Conservation (phyloP, 208 protist genomes). For the Crithidia sp. region DNA sequence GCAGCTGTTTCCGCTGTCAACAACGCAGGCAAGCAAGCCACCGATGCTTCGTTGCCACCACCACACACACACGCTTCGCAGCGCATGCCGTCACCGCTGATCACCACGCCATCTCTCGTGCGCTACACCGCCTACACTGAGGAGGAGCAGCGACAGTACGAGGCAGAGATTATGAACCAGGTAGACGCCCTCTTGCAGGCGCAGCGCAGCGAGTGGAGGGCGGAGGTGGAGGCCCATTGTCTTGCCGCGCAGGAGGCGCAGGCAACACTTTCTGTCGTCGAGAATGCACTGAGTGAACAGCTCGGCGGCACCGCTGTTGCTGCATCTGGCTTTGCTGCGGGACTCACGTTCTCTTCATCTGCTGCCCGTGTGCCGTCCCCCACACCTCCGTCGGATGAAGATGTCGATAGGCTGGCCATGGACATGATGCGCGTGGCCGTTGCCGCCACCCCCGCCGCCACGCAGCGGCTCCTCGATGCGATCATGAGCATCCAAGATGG, state of each 20-base stretch:
- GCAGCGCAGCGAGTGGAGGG: constrained; percentile 25
- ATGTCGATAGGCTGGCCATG: constrained; percentile 8
- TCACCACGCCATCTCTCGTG: neutral
- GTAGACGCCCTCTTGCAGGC: constrained; percentile 31
- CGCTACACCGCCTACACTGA: neutral
- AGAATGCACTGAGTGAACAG: constrained; percentile 17
- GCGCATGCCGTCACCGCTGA: neutral
- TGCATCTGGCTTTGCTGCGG: neutral
- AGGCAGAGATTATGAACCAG: constrained; percentile 27
- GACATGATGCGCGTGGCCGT: constrained; percentile 23
- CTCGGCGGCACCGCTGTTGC: constrained; percentile 1
- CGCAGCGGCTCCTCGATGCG: constrained; percentile 18
- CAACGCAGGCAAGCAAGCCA: too few relatives aligned
- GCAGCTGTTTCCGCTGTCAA: too few relatives aligned
- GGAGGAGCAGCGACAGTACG: constrained; percentile 32
- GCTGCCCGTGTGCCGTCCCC: neutral
- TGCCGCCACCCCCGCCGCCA: neutral
- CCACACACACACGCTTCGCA: neutral
- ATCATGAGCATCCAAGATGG: constrained; percentile 34
- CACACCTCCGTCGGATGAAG: neutral
- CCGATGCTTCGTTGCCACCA: neutral
- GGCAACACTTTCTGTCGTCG: constrained; percentile 20
- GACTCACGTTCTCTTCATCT: neutral
- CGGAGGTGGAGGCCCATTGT: constrained; percentile 29
- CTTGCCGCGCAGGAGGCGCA: constrained; percentile 27